Base-by-base conservation (phyloP, 345 rosid genomes). In the Rhodamnia argentea region DNA sequence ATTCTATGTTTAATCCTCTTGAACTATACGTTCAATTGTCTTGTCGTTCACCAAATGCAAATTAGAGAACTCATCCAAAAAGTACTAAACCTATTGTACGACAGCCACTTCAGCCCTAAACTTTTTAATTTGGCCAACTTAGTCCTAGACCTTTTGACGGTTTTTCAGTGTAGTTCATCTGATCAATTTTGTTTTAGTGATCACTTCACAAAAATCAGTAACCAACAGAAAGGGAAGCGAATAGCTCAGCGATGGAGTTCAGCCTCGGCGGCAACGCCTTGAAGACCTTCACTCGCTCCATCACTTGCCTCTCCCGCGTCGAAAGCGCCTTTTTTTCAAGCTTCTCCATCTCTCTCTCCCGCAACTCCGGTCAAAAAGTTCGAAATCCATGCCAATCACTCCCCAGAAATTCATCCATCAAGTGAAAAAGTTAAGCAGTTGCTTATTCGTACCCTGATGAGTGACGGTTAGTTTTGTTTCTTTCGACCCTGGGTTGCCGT, bases 271-370 rank as follows among this genome's bases (percentile, higher is more conserved):
- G 98, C 40, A 95, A 91, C 89, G 94, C 95, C 50, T 93, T 96
- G 85, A 96, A 94, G 89, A 93, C 95, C 76, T 95, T 97, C 42
- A 89, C 95, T 53, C 92, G 98, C 78, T 94, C 94, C 47, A 90
- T 96, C 91, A 91, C 94, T 13, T 94, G 94, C 87, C 97, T 96
- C 86, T 93, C 96, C 7, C 95, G 98, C 64, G 88, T 96, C 84
- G 98, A 95, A 10, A 95, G 92, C 92, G 99, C 96, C 94, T 95
- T 97, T 91, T 27, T 86, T 95, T n/a, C 93, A 94, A 89, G 95
- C 96, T 83, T 93, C 96, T 56, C 90, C 96, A 2, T 22, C n/a
- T 56, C n/a, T 56, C 59, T 56, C n/a, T 22, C 59, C 12, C 59
- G 23, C 10, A 56, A 24, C 59, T 23, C 59, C 5, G 5, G n/a